Conservation (phyloP, 768 basidiomycete species). For the Tephrocybe sp. region DNA sequence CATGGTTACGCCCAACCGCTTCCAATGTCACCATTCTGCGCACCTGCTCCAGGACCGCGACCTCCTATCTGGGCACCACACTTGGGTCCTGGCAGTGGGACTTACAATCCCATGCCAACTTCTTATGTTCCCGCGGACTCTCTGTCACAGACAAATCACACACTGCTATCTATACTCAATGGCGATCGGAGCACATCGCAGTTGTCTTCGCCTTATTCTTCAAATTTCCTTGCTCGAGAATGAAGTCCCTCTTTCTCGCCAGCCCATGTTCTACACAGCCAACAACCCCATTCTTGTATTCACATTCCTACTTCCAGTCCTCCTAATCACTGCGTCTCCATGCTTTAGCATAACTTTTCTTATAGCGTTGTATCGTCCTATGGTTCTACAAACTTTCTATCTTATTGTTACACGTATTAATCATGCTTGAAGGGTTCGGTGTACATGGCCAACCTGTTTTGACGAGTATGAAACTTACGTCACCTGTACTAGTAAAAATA, state of each 20-base stretch:
- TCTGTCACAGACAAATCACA: conserved; percentile 8
- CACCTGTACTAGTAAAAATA: too few species aligned
- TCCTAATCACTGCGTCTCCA: too few species aligned
- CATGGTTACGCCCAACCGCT: neutral
- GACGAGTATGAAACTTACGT: too few species aligned
- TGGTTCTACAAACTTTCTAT: too few species aligned
- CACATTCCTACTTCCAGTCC: too few species aligned
- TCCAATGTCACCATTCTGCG: neutral
- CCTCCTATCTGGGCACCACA: neutral
- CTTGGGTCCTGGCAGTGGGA: neutral
- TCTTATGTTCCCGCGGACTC: conserved; percentile 1
- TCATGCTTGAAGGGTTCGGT: too few species aligned
- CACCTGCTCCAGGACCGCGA: neutral
- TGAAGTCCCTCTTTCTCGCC: conserved; percentile 1
- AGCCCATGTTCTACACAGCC: too few species aligned
- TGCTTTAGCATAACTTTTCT: too few species aligned
- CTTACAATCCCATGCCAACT: neutral
- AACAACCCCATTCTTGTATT: too few species aligned
- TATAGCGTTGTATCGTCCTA: too few species aligned
- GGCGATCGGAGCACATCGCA: conserved; percentile 10
- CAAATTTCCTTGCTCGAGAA: neutral
- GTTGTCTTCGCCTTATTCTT: conserved; percentile 5
- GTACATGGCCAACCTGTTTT: too few species aligned
- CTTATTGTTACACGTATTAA: too few species aligned
- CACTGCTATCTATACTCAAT: conserved; percentile 21